These are phyloP conservation scores for Leucoagaricus sp. DNA, from an alignment of 1,284 basidiomycete species.

Conservation along the genomic window DNA sequence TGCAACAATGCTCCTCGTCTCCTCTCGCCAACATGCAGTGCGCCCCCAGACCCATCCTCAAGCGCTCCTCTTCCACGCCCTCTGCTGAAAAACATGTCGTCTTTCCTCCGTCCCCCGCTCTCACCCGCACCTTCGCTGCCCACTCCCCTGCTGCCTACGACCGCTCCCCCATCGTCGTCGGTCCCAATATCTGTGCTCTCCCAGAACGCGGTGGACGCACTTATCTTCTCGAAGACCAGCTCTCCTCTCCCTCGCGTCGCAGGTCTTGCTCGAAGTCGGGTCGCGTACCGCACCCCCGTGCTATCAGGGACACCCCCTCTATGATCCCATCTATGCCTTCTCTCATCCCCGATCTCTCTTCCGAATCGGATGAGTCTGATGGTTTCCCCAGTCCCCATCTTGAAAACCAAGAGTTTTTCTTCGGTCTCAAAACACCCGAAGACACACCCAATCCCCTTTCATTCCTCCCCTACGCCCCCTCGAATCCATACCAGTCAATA, in stretches of 20 bases:
- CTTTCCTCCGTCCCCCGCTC: slow-evolving; percentile 57
- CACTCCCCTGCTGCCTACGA: slow-evolving; percentile 62
- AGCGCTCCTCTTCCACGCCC: slow-evolving; percentile 29
- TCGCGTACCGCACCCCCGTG: slow-evolving; percentile 51
- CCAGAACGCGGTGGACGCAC: slow-evolving; percentile 71
- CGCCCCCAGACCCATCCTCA: slow-evolving; percentile 45
- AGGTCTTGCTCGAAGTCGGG: slow-evolving; percentile 25
- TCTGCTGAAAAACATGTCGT: slow-evolving; percentile 28
- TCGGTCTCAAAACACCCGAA: slow-evolving; percentile 12
- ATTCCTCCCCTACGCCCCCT: slow-evolving; percentile 32
- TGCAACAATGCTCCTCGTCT: slow-evolving; percentile 4
- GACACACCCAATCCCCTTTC: slow-evolving; percentile 26
- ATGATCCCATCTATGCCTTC: slow-evolving; percentile 29
- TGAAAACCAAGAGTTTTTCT: slow-evolving; percentile 19
- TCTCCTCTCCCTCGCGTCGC: slow-evolving; percentile 8
- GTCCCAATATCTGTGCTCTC: slow-evolving; percentile 64
- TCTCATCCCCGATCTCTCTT: slow-evolving; percentile 63
- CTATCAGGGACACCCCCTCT: slow-evolving; percentile 22
- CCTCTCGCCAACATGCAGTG: slow-evolving; percentile 16
- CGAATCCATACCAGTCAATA: slow-evolving; percentile 23
- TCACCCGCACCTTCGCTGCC: slow-evolving; percentile 56
- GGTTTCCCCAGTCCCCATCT: slow-evolving; percentile 31
- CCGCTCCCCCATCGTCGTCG: slow-evolving; percentile 70
- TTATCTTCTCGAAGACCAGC: slow-evolving; percentile 46
- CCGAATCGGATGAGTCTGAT: slow-evolving; percentile 65